phyloP scores from a whole-genome alignment of 23 red algal species.

The Gracilaria domingensis region DNA sequence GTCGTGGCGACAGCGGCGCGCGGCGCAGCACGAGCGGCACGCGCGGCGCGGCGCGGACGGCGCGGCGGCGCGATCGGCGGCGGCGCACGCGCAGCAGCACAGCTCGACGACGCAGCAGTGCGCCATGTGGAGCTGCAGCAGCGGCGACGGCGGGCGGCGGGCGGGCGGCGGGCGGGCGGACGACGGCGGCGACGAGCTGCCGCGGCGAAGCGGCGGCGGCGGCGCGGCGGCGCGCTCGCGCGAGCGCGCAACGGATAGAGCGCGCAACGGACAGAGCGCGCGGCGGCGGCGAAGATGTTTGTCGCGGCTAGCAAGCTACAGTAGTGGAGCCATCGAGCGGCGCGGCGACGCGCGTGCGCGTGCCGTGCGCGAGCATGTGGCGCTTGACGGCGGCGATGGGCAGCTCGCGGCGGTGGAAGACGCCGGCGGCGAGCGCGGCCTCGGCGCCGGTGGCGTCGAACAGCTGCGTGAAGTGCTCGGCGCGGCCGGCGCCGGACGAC shows the following conservation, averaged over 20 bases:
- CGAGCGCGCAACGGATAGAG: too few species aligned
- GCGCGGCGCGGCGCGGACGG: not conserved
- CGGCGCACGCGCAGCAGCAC: not conserved
- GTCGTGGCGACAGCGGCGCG: not conserved
- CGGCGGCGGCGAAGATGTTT: not conserved
- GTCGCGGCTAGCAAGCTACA: too few species aligned
- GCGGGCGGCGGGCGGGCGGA: too few species aligned
- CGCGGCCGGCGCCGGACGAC: conserved; percentile 79
- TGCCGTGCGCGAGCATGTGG: conserved; percentile 73
- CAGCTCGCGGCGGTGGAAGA: conserved; percentile 91
- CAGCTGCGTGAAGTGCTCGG: conserved; percentile 84
- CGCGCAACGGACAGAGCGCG: too few species aligned
- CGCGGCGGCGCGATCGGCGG: not conserved
- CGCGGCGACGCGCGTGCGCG: conserved; percentile 39
- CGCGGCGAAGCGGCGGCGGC: too few species aligned
- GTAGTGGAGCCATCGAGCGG: too few species aligned
- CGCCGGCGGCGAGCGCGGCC: conserved; percentile 91
- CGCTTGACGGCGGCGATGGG: conserved; percentile 85
- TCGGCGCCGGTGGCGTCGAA: conserved; percentile 74
- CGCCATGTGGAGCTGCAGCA: not conserved
- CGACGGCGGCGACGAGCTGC: not conserved
- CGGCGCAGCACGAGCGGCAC: too few species aligned
- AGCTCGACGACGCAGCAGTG: conserved; percentile 1
- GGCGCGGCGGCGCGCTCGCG: too few species aligned
- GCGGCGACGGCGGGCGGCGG: too few species aligned